Conservation (phyloP, 1,284 basidiomycete genomes). For the Tilletia caries region DNA sequence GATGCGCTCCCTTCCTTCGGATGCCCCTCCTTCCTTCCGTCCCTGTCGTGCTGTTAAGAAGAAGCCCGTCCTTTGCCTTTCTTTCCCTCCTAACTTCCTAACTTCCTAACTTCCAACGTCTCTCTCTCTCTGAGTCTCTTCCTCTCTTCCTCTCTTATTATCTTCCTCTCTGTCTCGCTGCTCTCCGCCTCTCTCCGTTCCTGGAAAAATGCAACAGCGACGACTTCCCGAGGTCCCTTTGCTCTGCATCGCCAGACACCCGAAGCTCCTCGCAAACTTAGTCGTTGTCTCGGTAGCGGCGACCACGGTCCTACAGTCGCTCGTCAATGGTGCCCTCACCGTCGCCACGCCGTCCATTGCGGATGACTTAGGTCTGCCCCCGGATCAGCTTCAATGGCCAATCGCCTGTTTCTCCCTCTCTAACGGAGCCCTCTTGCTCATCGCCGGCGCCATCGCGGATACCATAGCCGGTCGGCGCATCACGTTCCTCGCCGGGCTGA, state of each 20-base stretch:
- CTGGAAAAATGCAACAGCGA: neutral
- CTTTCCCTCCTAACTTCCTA: neutral
- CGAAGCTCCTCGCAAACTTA: slow-evolving; percentile 16
- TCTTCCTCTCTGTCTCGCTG: neutral
- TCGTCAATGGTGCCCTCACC: slow-evolving; percentile 56
- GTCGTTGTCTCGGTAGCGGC: slow-evolving; percentile 30
- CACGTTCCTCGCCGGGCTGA: slow-evolving; percentile 58
- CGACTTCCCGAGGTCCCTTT: neutral
- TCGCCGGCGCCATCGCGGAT: slow-evolving; percentile 57
- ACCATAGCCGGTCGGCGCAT: slow-evolving; percentile 54
- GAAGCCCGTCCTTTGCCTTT: too few relatives aligned
- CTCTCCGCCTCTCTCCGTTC: neutral
- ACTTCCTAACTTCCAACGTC: slow-evolving; percentile 7
- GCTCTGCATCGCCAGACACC: neutral
- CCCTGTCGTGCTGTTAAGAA: too few relatives aligned
- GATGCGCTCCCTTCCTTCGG: too few relatives aligned
- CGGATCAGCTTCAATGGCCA: slow-evolving; percentile 67
- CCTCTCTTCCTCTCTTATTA: neutral
- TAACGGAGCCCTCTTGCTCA: slow-evolving; percentile 62
- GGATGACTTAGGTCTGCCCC: slow-evolving; percentile 58
- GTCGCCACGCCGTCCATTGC: slow-evolving; percentile 68
- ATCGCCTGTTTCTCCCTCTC: slow-evolving; percentile 61
- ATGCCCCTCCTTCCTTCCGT: too few relatives aligned
- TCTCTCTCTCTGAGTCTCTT: slow-evolving; percentile 2
- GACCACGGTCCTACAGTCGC: slow-evolving; percentile 50